phyloP scores from a whole-genome alignment of 106 monocot species.

The Posidonia australis region DNA sequence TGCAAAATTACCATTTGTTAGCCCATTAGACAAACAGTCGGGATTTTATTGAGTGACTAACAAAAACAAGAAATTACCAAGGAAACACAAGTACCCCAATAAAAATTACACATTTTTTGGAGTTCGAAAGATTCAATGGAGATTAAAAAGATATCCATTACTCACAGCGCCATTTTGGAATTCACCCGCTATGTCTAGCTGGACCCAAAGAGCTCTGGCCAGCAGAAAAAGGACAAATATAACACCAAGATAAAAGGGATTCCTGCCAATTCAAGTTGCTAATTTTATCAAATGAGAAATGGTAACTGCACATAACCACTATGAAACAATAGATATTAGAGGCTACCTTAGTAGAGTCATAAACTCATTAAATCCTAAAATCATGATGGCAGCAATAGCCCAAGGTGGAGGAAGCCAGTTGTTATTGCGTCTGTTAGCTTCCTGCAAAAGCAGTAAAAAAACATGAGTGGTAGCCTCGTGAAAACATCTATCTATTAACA shows the following conservation, averaged over 20 bases:
- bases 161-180: conserved; percentile 88
- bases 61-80: background rate
- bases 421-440: conserved; percentile 82
- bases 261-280: conserved; percentile 22
- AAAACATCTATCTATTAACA: no score
- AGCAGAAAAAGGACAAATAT: conserved; percentile 76
- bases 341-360: conserved; percentile 82
- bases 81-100: background rate
- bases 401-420: conserved; percentile 96
- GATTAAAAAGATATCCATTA: conserved; percentile 5
- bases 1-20: conserved; percentile 12
- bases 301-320: background rate
- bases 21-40: no score
- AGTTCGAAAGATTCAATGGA: background rate
- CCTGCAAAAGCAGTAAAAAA: conserved; percentile 25
- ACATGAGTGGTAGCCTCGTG: background rate
- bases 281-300: background rate
- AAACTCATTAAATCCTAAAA: conserved; percentile 92
- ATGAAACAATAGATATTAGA: conserved; percentile 28
- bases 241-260: conserved; percentile 71
- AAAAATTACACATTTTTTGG: background rate
- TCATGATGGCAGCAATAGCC: conserved; percentile 73
- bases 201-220: conserved; percentile 95
- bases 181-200: conserved; percentile 68
- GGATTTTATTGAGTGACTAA: background rate